Evolutionary conservation across 352 stramenopile species (phyloP).

Genomic region (Thraustochytrium sp.): DNA sequence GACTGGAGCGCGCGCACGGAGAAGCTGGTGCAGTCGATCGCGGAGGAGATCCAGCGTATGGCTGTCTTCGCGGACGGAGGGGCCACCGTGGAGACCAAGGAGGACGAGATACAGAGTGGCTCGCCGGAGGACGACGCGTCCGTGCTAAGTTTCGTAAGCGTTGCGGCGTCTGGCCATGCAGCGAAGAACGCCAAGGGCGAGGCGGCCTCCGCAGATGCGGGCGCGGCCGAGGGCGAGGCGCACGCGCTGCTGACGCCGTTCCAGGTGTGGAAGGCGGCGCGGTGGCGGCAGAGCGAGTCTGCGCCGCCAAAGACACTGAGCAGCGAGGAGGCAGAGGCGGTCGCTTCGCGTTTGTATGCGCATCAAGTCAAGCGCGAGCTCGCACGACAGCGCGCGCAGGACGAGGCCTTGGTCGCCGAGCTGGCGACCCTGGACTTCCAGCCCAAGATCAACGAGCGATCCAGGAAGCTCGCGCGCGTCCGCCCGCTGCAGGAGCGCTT

Average conservation of each 20-base stretch:
- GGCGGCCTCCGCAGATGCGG: not conserved
- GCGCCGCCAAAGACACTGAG: not conserved
- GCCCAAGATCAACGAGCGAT: slow-evolving; percentile 27
- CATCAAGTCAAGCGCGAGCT: not conserved
- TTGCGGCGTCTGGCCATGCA: not conserved
- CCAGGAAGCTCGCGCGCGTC: not conserved
- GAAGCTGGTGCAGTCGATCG: not conserved
- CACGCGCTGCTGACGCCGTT: not conserved
- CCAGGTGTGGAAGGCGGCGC: not conserved
- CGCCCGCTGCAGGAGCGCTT: not conserved
- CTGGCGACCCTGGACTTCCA: not conserved
- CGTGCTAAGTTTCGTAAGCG: not conserved
- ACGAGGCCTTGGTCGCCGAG: not conserved
- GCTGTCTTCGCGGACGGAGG: not conserved
- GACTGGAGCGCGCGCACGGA: not conserved
- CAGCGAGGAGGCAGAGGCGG: not conserved
- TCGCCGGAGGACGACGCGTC: not conserved
- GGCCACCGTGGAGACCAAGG: not conserved
- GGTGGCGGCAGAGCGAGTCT: not conserved
- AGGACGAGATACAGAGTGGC: not conserved
- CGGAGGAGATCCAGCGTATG: slow-evolving; percentile 7
- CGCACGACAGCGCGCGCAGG: not conserved
- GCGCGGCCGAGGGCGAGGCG: not conserved
- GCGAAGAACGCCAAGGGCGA: not conserved
- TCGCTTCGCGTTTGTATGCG: not conserved